Conservation (phyloP, 2,329 filamentous ascomycete genomes). For the Nemania sp. region DNA sequence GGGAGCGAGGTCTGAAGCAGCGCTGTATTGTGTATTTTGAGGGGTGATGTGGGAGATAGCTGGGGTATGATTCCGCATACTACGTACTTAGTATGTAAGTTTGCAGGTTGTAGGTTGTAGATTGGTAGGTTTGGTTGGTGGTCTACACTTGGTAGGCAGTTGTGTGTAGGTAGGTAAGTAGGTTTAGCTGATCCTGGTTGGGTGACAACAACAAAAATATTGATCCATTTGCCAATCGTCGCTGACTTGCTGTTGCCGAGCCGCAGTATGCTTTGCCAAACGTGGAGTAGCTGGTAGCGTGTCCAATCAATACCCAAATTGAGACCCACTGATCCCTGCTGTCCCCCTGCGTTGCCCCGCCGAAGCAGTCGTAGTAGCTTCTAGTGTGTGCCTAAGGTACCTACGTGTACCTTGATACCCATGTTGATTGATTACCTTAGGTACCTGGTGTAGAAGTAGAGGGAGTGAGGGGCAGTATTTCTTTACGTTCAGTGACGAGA, state of each 20-base stretch:
- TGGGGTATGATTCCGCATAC: not conserved
- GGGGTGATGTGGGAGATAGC: not conserved
- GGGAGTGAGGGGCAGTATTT: conserved; percentile 5
- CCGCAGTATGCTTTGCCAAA: conserved; percentile 8
- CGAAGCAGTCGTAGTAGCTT: not conserved
- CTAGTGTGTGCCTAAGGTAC: not conserved
- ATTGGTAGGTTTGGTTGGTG: not conserved
- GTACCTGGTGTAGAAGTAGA: too few species aligned
- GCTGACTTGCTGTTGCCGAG: conserved; percentile 16
- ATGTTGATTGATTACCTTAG: too few species aligned
- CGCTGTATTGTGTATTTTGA: not conserved
- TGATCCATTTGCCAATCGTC: conserved; percentile 24
- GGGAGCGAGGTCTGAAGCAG: conserved; percentile 2
- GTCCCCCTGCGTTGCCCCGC: conserved; percentile 21
- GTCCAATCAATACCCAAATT: conserved; percentile 8
- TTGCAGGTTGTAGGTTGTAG: too few species aligned
- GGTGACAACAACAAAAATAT: conserved; percentile 29
- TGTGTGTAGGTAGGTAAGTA: not conserved
- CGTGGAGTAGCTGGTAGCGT: not conserved
- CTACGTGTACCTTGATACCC: not conserved
- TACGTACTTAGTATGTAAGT: too few species aligned
- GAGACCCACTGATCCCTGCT: conserved; percentile 7
- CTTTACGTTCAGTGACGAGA: not conserved
- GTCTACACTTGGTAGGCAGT: not conserved
- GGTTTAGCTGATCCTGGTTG: not conserved